These are phyloP conservation scores for Aspergillus funiculosus DNA, from an alignment of 495 filamentous ascomycete species.

Conservation along the genomic window DNA sequence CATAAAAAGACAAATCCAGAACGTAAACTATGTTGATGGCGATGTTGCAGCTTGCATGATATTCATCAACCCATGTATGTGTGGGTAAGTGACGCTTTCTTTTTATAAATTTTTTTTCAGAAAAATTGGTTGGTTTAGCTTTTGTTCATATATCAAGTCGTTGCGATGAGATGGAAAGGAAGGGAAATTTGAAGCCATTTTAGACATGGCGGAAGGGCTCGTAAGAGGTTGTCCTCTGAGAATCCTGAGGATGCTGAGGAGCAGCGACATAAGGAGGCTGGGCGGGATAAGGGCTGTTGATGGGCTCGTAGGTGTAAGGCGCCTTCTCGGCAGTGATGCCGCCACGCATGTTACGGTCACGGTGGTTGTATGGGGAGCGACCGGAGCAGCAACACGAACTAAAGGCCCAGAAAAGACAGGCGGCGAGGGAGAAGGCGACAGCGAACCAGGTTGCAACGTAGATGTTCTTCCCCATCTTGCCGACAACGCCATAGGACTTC, in stretches of 20 bases:
- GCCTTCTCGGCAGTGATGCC: constrained; percentile 43
- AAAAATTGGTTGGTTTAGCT: too few species aligned
- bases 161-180: too few species aligned
- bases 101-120: constrained; percentile 4
- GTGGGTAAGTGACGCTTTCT: background rate
- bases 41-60: constrained; percentile 19
- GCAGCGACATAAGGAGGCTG: constrained; percentile 22
- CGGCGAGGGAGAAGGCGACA: constrained; percentile 65
- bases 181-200: too few species aligned
- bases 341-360: constrained; percentile 20
- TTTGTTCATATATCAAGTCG: constrained; percentile 4
- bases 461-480: constrained; percentile 59
- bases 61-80: constrained; percentile 11
- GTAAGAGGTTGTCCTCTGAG: constrained; percentile 31
- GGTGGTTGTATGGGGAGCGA: constrained; percentile 44
- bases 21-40: constrained; percentile 4
- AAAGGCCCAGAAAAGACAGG: constrained; percentile 82
- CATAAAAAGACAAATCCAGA: too few species aligned
- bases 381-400: constrained; percentile 85
- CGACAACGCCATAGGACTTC: constrained; percentile 59
- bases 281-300: constrained; percentile 23
- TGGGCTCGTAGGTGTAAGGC: constrained; percentile 47
- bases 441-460: constrained; percentile 71
- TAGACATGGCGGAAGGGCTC: constrained; percentile 45
- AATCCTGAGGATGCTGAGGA: constrained; percentile 22